Evolutionary conservation across 768 basidiomycete species (phyloP).

Genomic region (Coprinopsis marcescibilis): DNA sequence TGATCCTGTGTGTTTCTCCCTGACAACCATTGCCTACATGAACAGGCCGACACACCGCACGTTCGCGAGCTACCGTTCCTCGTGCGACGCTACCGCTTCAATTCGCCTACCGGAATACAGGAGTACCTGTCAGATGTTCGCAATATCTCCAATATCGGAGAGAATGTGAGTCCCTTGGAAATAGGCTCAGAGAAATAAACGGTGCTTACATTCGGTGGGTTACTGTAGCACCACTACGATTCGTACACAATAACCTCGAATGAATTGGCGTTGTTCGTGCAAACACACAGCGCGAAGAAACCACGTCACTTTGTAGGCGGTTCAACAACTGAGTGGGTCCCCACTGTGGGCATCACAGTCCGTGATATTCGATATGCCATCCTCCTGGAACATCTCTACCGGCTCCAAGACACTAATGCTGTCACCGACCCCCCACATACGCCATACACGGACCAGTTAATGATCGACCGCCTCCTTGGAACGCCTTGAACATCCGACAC

Average conservation of each 20-base stretch:
- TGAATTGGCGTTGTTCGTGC: conserved; percentile 3
- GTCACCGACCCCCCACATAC: not conserved
- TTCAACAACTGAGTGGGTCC: not conserved
- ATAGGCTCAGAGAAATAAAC: not conserved
- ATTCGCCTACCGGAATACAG: not conserved
- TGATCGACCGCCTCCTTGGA: not conserved
- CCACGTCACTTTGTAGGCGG: not conserved
- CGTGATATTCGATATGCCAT: conserved; percentile 9
- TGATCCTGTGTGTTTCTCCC: not conserved
- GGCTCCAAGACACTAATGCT: too few species aligned
- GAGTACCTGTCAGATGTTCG: conserved; percentile 6
- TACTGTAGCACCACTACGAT: conserved; percentile 11
- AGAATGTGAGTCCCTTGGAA: conserved; percentile 4
- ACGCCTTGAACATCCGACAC: not conserved
- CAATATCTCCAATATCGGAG: conserved; percentile 6
- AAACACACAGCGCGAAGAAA: conserved; percentile 9
- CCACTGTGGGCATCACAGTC: conserved; percentile 1
- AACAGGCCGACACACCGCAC: not conserved
- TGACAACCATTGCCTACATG: not conserved
- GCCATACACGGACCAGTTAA: not conserved
- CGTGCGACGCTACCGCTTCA: conserved; percentile 3
- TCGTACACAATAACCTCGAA: not conserved
- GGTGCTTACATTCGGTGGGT: not conserved
- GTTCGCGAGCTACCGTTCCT: not conserved
- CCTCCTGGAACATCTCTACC: conserved; percentile 7